phyloP scores from a whole-genome alignment of 2,329 filamentous ascomycete species.

The Cercospora canescens region DNA sequence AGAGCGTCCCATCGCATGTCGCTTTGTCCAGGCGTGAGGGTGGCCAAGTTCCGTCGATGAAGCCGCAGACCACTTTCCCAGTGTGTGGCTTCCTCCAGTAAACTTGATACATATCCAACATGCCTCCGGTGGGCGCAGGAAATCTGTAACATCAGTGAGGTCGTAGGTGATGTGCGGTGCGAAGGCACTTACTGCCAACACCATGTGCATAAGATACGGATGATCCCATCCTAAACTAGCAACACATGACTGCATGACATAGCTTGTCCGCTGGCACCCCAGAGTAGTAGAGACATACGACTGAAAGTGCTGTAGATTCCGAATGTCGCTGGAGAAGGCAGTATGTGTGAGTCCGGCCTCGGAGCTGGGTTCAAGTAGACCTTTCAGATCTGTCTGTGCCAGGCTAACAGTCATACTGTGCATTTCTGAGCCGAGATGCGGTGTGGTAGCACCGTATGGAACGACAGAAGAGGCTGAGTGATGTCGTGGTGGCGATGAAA shows the following conservation, averaged over 20 bases:
- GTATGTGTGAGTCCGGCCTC: neutral
- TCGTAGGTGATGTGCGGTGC: neutral
- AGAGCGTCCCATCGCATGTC: slow-evolving; percentile 16
- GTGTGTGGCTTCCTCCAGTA: neutral
- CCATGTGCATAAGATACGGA: slow-evolving; percentile 27
- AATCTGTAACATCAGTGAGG: neutral
- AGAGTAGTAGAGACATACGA: slow-evolving; percentile 12
- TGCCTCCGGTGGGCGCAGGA: neutral
- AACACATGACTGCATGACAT: slow-evolving; percentile 21
- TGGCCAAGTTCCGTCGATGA: slow-evolving; percentile 1
- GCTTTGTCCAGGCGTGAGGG: neutral
- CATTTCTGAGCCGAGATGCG: neutral
- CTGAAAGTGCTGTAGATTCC: neutral
- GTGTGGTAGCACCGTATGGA: neutral
- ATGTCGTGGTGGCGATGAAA: neutral
- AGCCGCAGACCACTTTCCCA: neutral
- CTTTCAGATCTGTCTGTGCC: neutral
- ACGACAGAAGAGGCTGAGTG: neutral
- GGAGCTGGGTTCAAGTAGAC: neutral
- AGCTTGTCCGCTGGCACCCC: slow-evolving; percentile 9
- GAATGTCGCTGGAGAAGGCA: neutral
- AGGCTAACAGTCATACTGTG: neutral
- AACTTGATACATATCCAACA: neutral
- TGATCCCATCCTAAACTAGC: slow-evolving; percentile 19
- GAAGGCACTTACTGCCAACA: slow-evolving; percentile 23